Conservation (phyloP, 1,284 basidiomycete species). For the Trametes polyzona region DNA sequence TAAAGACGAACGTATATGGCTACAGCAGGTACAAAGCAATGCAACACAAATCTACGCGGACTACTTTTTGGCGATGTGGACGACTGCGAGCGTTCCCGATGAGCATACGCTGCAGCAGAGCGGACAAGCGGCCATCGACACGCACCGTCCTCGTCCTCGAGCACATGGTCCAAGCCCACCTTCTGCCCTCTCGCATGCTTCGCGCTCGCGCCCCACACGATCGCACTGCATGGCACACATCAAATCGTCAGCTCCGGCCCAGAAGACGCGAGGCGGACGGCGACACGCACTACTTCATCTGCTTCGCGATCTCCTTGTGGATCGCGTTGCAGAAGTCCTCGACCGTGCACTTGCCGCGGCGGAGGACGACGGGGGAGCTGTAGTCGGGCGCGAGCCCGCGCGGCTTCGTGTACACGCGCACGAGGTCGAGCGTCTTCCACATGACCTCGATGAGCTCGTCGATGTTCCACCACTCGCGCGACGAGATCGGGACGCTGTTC, state of each 20-base stretch:
- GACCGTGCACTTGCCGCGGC: constrained; percentile 73
- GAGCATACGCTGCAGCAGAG: constrained; percentile 19
- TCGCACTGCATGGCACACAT: constrained; percentile 66
- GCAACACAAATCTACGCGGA: neutral
- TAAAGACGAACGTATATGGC: constrained; percentile 22
- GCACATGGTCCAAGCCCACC: constrained; percentile 87
- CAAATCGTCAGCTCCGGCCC: constrained; percentile 9
- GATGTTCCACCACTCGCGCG: constrained; percentile 93
- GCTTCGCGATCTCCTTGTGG: constrained; percentile 92
- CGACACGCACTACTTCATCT: constrained; percentile 82
- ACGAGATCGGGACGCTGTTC: constrained; percentile 93
- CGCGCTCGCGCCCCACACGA: constrained; percentile 94
- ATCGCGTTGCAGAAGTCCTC: constrained; percentile 93
- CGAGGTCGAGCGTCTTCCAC: constrained; percentile 90
- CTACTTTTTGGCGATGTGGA: constrained; percentile 83
- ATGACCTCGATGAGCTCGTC: constrained; percentile 93
- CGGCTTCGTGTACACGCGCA: constrained; percentile 96
- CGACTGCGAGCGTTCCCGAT: constrained; percentile 52
- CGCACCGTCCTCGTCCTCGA: constrained; percentile 90
- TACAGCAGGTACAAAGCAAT: constrained; percentile 18
- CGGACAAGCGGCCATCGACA: constrained; percentile 17
- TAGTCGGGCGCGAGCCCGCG: constrained; percentile 93
- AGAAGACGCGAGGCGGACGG: neutral
- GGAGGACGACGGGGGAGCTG: constrained; percentile 77
- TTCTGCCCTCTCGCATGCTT: constrained; percentile 98